Percentiles rank a stretch among this genome's conserved stretches.
These are phyloP conservation scores for Candida piceae DNA, from an alignment of 805 yeast genomes.

Conservation along the genomic window DNA sequence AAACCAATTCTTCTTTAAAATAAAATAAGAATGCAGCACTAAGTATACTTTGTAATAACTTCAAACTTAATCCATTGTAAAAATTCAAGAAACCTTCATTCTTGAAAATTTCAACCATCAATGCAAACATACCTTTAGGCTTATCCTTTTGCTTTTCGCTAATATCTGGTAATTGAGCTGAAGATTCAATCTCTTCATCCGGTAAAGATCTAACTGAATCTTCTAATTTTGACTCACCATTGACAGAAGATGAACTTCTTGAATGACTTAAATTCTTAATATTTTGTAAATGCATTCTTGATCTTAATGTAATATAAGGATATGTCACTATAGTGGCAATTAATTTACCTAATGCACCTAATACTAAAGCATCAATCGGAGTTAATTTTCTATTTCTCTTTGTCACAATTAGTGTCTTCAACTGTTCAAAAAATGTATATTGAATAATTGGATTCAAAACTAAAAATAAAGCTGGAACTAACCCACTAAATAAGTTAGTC, in stretches of 20 bases:
- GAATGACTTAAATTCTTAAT: conserved; percentile 8
- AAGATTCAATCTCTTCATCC: conserved; percentile 12
- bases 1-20: conserved; percentile 80
- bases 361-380: conserved; percentile 71
- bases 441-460: conserved; percentile 89
- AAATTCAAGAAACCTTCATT: conserved; percentile 74
- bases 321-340: conserved; percentile 86
- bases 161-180: conserved; percentile 17
- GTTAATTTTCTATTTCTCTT: conserved; percentile 50
- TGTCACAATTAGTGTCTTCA: conserved; percentile 60
- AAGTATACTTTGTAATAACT: conserved; percentile 74
- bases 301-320: conserved; percentile 85
- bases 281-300: conserved; percentile 76
- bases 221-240: no score
- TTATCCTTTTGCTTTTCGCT: conserved; percentile 13
- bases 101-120: conserved; percentile 52
- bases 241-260: conserved; percentile 9
- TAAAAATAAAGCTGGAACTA: conserved; percentile 79
- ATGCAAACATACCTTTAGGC: conserved; percentile 37
- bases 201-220: conserved; percentile 22
- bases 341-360: conserved; percentile 88
- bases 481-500: conserved; percentile 72
- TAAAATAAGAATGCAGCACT: conserved; percentile 89
- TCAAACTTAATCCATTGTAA: conserved; percentile 76
- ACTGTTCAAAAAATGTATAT: conserved; percentile 86